Conservation (phyloP, 345 rosid genomes). For the Conringia planisiliqua region DNA sequence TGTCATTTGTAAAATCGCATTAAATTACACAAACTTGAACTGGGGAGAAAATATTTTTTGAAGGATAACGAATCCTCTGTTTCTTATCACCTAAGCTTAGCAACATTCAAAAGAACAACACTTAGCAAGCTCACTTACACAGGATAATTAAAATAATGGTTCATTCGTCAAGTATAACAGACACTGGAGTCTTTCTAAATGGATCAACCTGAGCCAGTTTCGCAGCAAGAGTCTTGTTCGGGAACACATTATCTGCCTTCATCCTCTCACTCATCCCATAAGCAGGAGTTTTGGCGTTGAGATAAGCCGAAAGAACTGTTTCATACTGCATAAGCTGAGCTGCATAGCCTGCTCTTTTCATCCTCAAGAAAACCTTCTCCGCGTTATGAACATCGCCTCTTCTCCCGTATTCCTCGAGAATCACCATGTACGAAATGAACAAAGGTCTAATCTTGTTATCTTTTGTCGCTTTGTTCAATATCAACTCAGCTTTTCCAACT, state of each 20-base stretch:
- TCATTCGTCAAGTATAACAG: slow-evolving; percentile 54
- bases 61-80: not conserved
- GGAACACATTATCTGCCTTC: slow-evolving; percentile 77
- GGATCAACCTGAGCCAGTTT: slow-evolving; percentile 59
- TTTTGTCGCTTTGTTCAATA: slow-evolving; percentile 56
- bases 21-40: not conserved
- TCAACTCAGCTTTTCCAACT: slow-evolving; percentile 71
- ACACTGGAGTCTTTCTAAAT: slow-evolving; percentile 59
- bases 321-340: slow-evolving; percentile 59
- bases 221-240: slow-evolving; percentile 46
- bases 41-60: not conserved
- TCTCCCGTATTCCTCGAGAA: slow-evolving; percentile 66
- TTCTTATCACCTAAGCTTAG: not conserved
- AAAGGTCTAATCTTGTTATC: slow-evolving; percentile 53
- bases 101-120: not conserved
- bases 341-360: slow-evolving; percentile 60
- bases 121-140: not conserved
- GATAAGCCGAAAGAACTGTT: slow-evolving; percentile 49
- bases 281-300: slow-evolving; percentile 60
- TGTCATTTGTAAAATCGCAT: not conserved
- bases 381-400: slow-evolving; percentile 82
- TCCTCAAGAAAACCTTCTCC: slow-evolving; percentile 71
- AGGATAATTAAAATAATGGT: not conserved
- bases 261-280: slow-evolving; percentile 86
- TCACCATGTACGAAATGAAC: slow-evolving; percentile 51